Conservation (phyloP, 163 green algal species). For the Coccomyxa subellipsoidea region DNA sequence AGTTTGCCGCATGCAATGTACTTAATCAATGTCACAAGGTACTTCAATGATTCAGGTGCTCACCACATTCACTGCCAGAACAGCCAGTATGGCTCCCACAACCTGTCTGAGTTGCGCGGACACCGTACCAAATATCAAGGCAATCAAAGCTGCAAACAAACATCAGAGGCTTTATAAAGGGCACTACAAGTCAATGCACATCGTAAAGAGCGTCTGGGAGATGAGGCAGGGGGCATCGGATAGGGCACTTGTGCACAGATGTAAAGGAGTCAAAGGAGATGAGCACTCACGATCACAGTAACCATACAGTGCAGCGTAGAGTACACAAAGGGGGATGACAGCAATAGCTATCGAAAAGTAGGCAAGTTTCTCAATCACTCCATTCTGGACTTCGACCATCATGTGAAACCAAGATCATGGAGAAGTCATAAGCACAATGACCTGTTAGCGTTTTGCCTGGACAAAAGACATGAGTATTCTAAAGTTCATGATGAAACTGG, state of each 20-base stretch:
- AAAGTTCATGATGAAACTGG: too few species aligned
- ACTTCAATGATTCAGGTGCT: not conserved
- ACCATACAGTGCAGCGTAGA: not conserved
- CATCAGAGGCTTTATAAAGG: not conserved
- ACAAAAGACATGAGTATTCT: too few species aligned
- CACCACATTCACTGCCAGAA: conserved; percentile 1
- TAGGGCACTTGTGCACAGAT: too few species aligned
- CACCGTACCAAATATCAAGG: conserved; percentile 10
- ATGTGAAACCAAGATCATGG: too few species aligned
- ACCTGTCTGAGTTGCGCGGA: not conserved
- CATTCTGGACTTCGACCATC: not conserved
- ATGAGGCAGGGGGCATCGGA: too few species aligned
- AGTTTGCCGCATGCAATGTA: too few species aligned
- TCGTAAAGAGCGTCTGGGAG: too few species aligned
- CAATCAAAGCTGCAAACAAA: not conserved
- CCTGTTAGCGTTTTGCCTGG: too few species aligned
- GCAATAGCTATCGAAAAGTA: not conserved
- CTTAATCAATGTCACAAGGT: not conserved
- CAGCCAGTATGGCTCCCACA: not conserved
- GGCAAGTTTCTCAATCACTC: not conserved
- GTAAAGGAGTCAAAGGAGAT: not conserved
- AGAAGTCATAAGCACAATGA: too few species aligned
- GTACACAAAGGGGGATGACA: not conserved
- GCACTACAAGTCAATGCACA: not conserved
- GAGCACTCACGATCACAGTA: not conserved